phyloP scores from a whole-genome alignment of 2,329 filamentous ascomycete species.

The Cladosporium sp. region DNA sequence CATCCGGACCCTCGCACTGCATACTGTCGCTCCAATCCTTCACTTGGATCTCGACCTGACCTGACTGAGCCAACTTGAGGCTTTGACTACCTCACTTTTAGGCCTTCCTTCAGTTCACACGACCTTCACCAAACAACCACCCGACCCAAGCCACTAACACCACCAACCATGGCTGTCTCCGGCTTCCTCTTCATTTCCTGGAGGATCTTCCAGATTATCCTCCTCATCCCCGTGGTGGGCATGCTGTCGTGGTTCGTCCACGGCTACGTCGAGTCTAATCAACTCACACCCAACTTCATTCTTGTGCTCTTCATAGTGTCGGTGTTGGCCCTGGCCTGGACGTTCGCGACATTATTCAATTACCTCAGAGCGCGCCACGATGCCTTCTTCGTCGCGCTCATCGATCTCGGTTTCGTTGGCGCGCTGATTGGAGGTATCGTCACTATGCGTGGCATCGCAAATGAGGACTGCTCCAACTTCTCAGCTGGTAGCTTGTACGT shows the following conservation, averaged over 20 bases:
- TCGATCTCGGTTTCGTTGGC: constrained; percentile 86
- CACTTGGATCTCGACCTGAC: background rate
- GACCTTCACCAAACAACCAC: background rate
- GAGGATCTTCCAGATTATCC: constrained; percentile 63
- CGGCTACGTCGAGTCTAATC: constrained; percentile 58
- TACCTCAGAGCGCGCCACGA: constrained; percentile 62
- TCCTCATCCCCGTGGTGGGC: constrained; percentile 63
- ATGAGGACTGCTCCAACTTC: constrained; percentile 64
- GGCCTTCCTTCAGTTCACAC: background rate
- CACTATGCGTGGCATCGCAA: constrained; percentile 57
- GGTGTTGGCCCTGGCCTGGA: constrained; percentile 63
- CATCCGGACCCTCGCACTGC: constrained; percentile 4
- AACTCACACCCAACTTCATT: constrained; percentile 62
- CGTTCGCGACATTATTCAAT: constrained; percentile 61
- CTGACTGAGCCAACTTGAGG: constrained; percentile 4
- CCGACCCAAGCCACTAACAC: background rate
- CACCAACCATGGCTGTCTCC: constrained; percentile 47
- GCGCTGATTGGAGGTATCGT: constrained; percentile 70
- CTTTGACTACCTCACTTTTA: background rate
- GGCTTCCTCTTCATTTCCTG: constrained; percentile 64
- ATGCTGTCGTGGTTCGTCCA: constrained; percentile 67
- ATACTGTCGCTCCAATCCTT: background rate
- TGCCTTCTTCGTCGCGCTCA: constrained; percentile 60
- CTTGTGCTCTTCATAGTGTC: constrained; percentile 67
- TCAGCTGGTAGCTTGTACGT: constrained; percentile 26